Evolutionary conservation across 768 basidiomycete genomes (phyloP), one percentile per base, ranked within the genome.

Genomic region (Hericium coralloides): DNA sequence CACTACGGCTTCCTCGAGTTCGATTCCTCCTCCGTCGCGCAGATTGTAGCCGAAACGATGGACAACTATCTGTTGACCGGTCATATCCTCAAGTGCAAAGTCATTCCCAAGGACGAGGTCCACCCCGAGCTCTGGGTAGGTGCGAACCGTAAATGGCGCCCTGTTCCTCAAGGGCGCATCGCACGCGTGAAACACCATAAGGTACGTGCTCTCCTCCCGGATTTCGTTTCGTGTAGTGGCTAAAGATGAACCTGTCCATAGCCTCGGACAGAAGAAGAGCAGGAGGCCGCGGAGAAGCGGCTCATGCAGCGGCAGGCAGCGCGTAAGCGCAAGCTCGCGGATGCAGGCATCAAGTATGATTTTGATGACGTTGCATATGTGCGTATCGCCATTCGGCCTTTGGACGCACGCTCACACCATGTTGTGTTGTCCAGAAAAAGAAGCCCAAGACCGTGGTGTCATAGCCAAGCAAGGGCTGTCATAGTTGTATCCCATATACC

Each of bases 1-100:
- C 95, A 98, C 70, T 98, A 95, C 71, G 95, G 84, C 2, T 98
- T 95, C 76, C 77, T 99, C 65, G 95, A 98, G 71, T 97, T 99
- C 69, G 83, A 85, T 55, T 94, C 92, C 45, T 79, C 83, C 18
- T 79, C 87, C 0, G 94, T 98, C 31, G 95, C 97, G 0, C 74
- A 94, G 66, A 98, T 99, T 60, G 97, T 97, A 8, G 87, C 90
- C 2, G 97, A 98, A 66, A 98, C 95, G 48, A 98, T 98, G 97
- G 85, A 99, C 78, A 98, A 97, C 74, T 99, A 98, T 71, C 80
- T 99, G 39, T 78, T 99, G 61, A 82, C 89, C 79, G 95, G 95
- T 7, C 95, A 97, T 67, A 88, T 99, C 60, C 78, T 99, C 55
- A 83, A 81, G 47, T 98, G 95, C 76, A 89, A 91, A 71, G 70